Conservation (phyloP, 768 basidiomycete genomes). For the Strobilomyces dryophilus region DNA sequence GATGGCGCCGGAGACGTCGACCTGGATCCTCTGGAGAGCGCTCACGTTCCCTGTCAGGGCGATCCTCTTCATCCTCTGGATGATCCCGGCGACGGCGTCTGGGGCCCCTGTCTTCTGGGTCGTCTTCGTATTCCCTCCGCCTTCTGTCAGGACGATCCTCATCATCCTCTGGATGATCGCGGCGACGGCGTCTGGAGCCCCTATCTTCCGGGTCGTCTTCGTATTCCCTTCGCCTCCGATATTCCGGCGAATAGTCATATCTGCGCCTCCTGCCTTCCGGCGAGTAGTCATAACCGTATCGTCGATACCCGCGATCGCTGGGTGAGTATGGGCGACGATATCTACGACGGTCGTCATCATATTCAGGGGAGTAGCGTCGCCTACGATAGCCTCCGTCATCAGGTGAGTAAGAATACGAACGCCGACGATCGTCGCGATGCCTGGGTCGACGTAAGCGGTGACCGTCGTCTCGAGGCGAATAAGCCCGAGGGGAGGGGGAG, state of each 20-base stretch:
- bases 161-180: not conserved
- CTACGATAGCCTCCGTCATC: constrained; percentile 3
- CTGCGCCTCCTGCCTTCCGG: constrained; percentile 10
- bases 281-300: constrained; percentile 7
- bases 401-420: constrained; percentile 25
- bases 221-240: not conserved
- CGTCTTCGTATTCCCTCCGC: not conserved
- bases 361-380: constrained; percentile 8
- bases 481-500: constrained; percentile 5
- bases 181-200: not conserved
- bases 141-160: not conserved
- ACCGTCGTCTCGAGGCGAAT: constrained; percentile 2
- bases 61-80: not conserved
- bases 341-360: constrained; percentile 13
- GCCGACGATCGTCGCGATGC: constrained; percentile 8
- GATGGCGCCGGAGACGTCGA: constrained; percentile 5
- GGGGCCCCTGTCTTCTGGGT: constrained; percentile 6
- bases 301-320: constrained; percentile 12
- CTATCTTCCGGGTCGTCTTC: constrained; percentile 7
- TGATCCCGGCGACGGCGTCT: not conserved
- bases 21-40: constrained; percentile 11
- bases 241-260: not conserved
- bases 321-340: constrained; percentile 16
- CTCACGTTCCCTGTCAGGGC: not conserved
- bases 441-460: not conserved